Conservation (phyloP, 2,329 filamentous ascomycete genomes). For the Hypoxylon sp. region DNA sequence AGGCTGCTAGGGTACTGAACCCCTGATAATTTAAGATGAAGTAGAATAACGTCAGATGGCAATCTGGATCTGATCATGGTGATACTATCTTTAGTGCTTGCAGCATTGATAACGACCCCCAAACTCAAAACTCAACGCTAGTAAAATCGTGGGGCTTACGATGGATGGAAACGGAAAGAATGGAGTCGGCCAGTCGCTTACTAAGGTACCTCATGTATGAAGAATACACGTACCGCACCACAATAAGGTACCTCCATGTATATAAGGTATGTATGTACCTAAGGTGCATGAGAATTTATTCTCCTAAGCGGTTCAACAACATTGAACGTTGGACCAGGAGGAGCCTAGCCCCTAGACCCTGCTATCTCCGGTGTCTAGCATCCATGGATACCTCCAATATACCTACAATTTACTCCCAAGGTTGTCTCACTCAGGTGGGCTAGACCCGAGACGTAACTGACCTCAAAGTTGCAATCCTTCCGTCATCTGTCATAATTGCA, state of each 20-base stretch:
- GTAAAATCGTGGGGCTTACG: constrained; percentile 30
- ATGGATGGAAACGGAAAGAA: constrained; percentile 40
- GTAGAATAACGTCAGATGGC: constrained; percentile 23
- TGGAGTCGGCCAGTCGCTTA: constrained; percentile 20
- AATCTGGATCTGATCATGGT: constrained; percentile 28
- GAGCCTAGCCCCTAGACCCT: constrained; percentile 3
- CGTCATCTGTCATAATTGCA: constrained; percentile 42
- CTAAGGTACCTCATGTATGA: constrained; percentile 13
- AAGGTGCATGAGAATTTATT: constrained; percentile 10
- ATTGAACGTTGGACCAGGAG: no score
- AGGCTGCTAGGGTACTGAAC: background rate
- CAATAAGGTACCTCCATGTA: no score
- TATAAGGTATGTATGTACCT: background rate
- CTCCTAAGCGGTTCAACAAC: constrained; percentile 6
- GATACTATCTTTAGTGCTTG: constrained; percentile 22
- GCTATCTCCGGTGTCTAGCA: background rate
- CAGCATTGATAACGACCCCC: constrained; percentile 12
- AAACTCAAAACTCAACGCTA: constrained; percentile 22
- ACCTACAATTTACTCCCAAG: constrained; percentile 11
- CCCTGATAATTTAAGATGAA: constrained; percentile 32
- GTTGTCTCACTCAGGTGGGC: constrained; percentile 44
- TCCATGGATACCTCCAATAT: background rate
- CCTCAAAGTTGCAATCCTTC: constrained; percentile 31
- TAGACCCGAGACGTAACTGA: constrained; percentile 20
- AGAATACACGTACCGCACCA: background rate